These are phyloP conservation scores for Neurospora sp. DNA, from an alignment of 495 filamentous ascomycete species.

Conservation along the genomic window DNA sequence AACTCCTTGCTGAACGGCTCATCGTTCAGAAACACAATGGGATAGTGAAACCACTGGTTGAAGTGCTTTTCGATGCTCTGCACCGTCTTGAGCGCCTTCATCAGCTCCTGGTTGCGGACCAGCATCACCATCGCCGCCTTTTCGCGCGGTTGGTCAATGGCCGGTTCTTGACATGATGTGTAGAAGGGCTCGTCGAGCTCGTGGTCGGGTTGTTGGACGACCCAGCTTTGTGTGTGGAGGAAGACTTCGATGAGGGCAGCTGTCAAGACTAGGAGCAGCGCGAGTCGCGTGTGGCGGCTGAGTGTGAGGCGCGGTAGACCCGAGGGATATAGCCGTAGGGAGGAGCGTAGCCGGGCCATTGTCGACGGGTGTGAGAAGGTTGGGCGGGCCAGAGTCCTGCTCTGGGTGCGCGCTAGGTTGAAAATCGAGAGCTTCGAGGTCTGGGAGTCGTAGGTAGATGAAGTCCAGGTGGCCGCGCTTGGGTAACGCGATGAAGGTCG, in stretches of 20 bases:
- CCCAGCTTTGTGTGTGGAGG: conserved; percentile 17
- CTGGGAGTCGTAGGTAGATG: background rate
- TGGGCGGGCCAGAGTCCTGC: background rate
- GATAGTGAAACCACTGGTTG: conserved; percentile 96
- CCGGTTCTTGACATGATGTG: conserved; percentile 31
- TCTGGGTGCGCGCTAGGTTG: background rate
- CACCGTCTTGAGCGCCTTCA: conserved; percentile 81
- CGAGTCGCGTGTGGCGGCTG: background rate
- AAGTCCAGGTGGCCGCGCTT: background rate
- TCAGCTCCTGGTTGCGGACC: conserved; percentile 82
- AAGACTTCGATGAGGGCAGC: conserved; percentile 20
- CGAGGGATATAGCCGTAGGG: background rate
- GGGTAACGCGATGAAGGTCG: background rate
- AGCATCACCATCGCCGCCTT: conserved; percentile 93
- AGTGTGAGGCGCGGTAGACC: background rate
- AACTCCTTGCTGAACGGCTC: conserved; percentile 81
- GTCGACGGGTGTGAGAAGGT: background rate
- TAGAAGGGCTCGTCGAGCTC: conserved; percentile 36
- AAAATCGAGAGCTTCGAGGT: background rate
- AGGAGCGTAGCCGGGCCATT: background rate
- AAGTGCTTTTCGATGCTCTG: conserved; percentile 93
- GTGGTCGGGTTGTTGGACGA: conserved; percentile 19
- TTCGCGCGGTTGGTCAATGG: conserved; percentile 44
- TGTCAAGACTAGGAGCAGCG: conserved; percentile 6
- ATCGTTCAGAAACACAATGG: conserved; percentile 94